Percentiles rank a stretch among this genome's conserved stretches.
Evolutionary conservation across 768 basidiomycete genomes (phyloP).

Genomic region (Lactarius quietus): DNA sequence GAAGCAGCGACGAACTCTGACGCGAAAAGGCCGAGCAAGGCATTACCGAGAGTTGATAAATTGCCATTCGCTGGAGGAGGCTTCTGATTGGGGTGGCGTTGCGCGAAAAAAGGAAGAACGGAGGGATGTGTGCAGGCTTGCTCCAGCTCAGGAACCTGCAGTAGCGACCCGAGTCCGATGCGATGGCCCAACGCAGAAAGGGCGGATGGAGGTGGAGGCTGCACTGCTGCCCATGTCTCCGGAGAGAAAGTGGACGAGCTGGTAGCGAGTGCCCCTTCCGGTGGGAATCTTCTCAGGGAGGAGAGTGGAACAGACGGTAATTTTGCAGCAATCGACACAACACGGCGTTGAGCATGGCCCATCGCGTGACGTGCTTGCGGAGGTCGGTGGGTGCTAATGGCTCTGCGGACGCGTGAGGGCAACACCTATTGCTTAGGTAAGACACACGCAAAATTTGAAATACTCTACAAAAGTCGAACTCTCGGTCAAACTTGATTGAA

Average conservation of each 20-base stretch:
- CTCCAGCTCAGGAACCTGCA: conserved; percentile 50
- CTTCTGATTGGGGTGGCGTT: conserved; percentile 53
- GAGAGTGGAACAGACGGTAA: conserved; percentile 52
- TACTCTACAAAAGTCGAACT: not conserved
- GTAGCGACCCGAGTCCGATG: conserved; percentile 62
- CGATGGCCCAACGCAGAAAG: conserved; percentile 74
- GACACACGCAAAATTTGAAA: not conserved
- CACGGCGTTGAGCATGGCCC: conserved; percentile 58
- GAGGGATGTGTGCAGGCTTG: conserved; percentile 82
- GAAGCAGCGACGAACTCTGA: conserved; percentile 74
- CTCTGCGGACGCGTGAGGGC: not conserved
- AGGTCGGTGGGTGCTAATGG: not conserved
- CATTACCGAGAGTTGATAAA: conserved; percentile 75
- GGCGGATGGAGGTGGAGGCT: conserved; percentile 68
- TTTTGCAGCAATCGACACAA: conserved; percentile 47
- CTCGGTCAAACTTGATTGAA: no score
- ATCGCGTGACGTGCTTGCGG: conserved; percentile 35
- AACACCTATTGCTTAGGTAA: not conserved
- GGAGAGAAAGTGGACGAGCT: conserved; percentile 47
- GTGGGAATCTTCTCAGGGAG: conserved; percentile 56
- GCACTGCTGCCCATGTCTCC: conserved; percentile 64
- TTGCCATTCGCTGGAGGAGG: conserved; percentile 67
- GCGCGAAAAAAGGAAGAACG: conserved; percentile 51
- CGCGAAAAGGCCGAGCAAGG: conserved; percentile 86
- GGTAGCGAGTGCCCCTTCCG: conserved; percentile 45